Base-by-base conservation (phyloP, 306 rosid species). In the Boehmeria nivea region DNA sequence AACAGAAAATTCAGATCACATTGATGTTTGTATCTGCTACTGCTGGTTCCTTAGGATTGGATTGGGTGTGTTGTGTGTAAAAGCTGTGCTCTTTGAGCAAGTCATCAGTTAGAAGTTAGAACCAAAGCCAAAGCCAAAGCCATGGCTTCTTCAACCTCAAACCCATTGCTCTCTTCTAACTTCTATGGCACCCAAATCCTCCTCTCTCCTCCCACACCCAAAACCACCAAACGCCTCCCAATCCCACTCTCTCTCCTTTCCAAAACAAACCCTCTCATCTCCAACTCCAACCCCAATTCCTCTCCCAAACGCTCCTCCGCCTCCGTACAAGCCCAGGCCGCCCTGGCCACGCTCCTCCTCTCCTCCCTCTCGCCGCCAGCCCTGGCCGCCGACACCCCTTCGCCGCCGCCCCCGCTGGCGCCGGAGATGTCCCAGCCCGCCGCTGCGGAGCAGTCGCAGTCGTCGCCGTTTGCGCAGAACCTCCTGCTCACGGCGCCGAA, bases 401-500 rank as follows among this genome's bases (percentile, higher is more conserved):
- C 85, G 3, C 69, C 71, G 20, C 37, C 76, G 2, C 54, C 88
- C 4, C 75, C 84, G 0, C 71, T 88, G 0, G 73, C 75, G 0
- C 84, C 77, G 2, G 36, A 31, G 9, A 4, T 31, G 42, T 82
- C 43, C 77, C 85, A 72, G 79, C 95, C 19, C 95, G 77, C 42
- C 86, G 61, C 37, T 50, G 59, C 63, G 64, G 77, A 51, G 48
- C 21, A 78, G 12, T 83, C 94, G 0, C n/a, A n/a, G n/a, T 37
- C 87, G 10, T 84, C 95, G 0, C 87, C 93, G 5, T 91, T 91
- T 48, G 72, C 93, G 2, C 86, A 81, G 57, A 83, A 67, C 42
- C 72, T 87, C 16, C 78, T 78, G 44, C 73, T 87, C 25, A 76
- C 83, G 8, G 96, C 99, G 21, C 99, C 96, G 0, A 84, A 79